These are phyloP conservation scores for Lachnellula cervina DNA, from an alignment of 2,329 filamentous ascomycete species.

Conservation along the genomic window DNA sequence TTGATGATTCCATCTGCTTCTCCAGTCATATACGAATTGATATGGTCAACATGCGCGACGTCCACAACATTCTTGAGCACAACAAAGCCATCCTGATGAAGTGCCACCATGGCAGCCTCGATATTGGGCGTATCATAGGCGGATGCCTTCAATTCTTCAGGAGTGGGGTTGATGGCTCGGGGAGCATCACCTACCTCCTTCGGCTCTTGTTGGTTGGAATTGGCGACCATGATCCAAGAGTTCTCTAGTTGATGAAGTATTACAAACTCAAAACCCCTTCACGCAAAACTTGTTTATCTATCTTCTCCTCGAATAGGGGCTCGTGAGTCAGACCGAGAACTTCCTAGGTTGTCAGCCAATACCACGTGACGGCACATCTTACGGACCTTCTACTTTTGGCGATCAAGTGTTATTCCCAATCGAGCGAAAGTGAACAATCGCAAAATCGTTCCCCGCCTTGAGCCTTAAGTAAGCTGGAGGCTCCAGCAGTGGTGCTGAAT, in stretches of 20 bases:
- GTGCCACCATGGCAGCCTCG: slow-evolving; percentile 32
- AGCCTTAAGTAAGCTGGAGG: too few relatives aligned
- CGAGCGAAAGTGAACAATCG: too few relatives aligned
- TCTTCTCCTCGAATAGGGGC: background rate
- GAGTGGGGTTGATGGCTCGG: slow-evolving; percentile 20
- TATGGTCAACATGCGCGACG: slow-evolving; percentile 30
- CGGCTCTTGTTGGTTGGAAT: background rate
- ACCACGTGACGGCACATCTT: background rate
- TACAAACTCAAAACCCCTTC: background rate
- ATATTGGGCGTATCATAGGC: slow-evolving; percentile 28
- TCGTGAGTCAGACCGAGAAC: background rate
- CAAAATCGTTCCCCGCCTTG: too few relatives aligned
- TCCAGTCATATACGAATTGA: slow-evolving; percentile 34
- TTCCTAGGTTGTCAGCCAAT: background rate
- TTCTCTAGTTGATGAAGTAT: background rate
- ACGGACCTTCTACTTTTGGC: too few relatives aligned
- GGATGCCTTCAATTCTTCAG: slow-evolving; percentile 23
- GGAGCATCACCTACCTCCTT: slow-evolving; percentile 12
- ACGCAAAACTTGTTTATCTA: background rate
- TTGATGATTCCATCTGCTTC: slow-evolving; percentile 32
- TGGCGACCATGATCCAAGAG: background rate
- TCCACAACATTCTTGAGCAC: slow-evolving; percentile 35
- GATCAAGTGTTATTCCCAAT: too few relatives aligned
- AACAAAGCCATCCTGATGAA: slow-evolving; percentile 36
- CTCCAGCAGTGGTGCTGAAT: too few relatives aligned